Conservation (phyloP, 2,329 filamentous ascomycete genomes). For the Fusarium verticillioides region DNA sequence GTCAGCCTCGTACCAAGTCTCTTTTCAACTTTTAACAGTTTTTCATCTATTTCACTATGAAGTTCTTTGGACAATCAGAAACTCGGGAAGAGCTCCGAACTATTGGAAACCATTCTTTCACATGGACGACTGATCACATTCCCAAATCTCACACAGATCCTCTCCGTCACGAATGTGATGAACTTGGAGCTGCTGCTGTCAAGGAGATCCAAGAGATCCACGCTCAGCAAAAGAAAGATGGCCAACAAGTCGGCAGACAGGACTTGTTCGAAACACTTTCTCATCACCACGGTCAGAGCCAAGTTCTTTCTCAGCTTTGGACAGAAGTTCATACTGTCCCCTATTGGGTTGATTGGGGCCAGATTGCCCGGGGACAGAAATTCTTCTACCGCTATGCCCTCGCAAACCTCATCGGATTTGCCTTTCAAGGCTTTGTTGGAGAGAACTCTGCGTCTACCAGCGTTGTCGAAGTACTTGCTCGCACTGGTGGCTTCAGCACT, state of each 20-base stretch:
- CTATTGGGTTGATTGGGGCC: constrained; percentile 74
- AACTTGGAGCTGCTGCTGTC: constrained; percentile 14
- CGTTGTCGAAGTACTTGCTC: constrained; percentile 71
- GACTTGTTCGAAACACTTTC: constrained; percentile 16
- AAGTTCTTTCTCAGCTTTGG: constrained; percentile 23
- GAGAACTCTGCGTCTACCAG: constrained; percentile 61
- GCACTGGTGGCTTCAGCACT: constrained; percentile 74
- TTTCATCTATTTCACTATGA: not conserved
- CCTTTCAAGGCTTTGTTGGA: constrained; percentile 52
- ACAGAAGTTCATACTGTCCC: constrained; percentile 67
- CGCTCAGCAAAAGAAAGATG: not conserved
- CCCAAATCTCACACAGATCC: constrained; percentile 23
- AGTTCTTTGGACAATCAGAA: not conserved
- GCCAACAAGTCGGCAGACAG: not conserved
- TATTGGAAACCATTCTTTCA: constrained; percentile 13
- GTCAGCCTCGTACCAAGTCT: not conserved
- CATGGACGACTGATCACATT: constrained; percentile 16
- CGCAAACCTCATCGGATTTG: constrained; percentile 65
- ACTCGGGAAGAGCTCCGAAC: not conserved
- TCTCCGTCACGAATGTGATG: constrained; percentile 10
- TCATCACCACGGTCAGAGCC: not conserved
- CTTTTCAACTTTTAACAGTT: too few relatives aligned
- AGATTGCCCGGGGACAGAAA: constrained; percentile 71
- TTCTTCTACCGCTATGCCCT: constrained; percentile 73
- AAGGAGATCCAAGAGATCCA: constrained; percentile 7